Conservation (phyloP, 2,329 filamentous ascomycete species). For the Cladosporium sp. region DNA sequence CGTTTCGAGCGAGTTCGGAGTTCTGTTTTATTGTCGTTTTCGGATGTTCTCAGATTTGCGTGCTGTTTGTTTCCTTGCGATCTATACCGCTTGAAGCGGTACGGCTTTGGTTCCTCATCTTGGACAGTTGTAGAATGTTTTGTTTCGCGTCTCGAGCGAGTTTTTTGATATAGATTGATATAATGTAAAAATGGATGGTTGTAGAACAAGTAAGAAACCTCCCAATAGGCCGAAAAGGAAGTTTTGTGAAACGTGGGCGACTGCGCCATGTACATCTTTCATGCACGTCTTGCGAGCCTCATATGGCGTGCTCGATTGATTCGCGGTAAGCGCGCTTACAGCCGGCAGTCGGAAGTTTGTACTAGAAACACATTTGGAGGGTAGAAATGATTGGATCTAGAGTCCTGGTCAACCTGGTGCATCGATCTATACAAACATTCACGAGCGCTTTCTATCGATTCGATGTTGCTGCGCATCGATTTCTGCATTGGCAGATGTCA, state of each 20-base stretch:
- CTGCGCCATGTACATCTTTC: not conserved
- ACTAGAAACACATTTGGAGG: not conserved
- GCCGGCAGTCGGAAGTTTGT: not conserved
- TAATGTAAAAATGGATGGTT: not conserved
- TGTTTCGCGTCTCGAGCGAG: not conserved
- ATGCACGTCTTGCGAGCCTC: constrained; percentile 13
- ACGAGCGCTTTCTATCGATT: not conserved
- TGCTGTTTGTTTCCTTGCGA: not conserved
- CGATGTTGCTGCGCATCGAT: not conserved
- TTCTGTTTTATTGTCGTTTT: not conserved
- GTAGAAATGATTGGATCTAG: not conserved
- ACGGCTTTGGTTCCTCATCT: not conserved
- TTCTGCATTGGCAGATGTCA: too few species aligned
- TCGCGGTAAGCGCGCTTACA: not conserved
- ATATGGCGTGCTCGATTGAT: constrained; percentile 7
- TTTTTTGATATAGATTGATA: not conserved
- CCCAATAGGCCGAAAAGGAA: not conserved
- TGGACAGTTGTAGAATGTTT: not conserved
- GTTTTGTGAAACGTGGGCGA: not conserved
- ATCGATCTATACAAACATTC: not conserved
- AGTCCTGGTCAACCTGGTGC: not conserved
- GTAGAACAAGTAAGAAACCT: not conserved
- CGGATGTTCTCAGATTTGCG: not conserved
- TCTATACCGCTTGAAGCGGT: not conserved
- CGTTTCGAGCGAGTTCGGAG: constrained; percentile 5